Evolutionary conservation across 208 protist species (phyloP).

Genomic region (Crithidia mellificae): DNA sequence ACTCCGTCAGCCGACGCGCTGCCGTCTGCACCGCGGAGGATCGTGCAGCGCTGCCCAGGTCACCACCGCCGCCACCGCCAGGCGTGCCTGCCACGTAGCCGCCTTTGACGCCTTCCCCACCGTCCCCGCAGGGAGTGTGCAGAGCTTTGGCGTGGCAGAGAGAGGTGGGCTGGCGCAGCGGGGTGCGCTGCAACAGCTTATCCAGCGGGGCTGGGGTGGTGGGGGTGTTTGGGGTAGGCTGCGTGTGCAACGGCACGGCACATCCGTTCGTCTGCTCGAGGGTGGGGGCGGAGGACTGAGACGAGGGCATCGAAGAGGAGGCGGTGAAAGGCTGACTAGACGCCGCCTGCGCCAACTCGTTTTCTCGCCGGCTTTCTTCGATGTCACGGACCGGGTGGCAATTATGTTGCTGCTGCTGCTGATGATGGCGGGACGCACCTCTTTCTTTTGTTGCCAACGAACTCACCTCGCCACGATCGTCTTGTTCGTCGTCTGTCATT

Average conservation of each 20-base stretch:
- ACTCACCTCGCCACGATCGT: no score
- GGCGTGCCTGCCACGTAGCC: background rate
- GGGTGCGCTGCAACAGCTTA: background rate
- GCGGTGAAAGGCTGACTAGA: no score
- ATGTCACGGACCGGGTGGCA: no score
- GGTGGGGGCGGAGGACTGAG: background rate
- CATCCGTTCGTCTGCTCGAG: background rate
- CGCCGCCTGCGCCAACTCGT: no score
- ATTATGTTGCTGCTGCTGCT: background rate
- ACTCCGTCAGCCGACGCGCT: conserved; percentile 36
- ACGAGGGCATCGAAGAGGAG: background rate
- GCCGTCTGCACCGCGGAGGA: conserved; percentile 26
- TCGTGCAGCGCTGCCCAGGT: background rate
- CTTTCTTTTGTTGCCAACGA: background rate
- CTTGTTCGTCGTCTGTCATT: background rate
- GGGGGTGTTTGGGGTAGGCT: background rate
- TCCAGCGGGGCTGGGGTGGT: background rate
- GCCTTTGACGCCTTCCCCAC: background rate
- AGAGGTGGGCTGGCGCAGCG: conserved; percentile 8
- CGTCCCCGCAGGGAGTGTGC: conserved; percentile 12
- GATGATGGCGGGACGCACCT: no score
- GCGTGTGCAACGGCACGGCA: background rate
- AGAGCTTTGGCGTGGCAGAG: background rate
- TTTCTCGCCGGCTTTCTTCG: no score
- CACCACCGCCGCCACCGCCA: background rate